Evolutionary conservation across 1,284 basidiomycete genomes (phyloP).

Genomic region (Cryptococcus jaspeensis): DNA sequence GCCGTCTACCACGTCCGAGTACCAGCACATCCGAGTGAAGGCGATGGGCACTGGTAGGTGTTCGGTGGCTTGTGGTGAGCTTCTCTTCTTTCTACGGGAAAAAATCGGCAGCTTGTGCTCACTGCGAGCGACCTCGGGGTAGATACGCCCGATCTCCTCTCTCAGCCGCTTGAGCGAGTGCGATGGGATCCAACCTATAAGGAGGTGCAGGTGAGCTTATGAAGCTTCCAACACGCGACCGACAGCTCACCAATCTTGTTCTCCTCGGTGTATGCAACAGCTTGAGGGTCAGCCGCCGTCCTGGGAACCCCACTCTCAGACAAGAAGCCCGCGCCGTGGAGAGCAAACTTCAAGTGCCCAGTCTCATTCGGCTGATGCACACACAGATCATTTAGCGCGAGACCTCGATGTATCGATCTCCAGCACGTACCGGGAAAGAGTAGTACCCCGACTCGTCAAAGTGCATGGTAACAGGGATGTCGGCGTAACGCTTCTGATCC

Average conservation of each 20-base stretch:
- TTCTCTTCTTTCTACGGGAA: not conserved
- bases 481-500: constrained; percentile 62
- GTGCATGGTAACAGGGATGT: constrained; percentile 68
- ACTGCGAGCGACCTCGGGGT: constrained; percentile 67
- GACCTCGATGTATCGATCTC: not conserved
- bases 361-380: constrained; percentile 66
- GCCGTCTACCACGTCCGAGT: constrained; percentile 56
- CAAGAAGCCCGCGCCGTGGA: constrained; percentile 67
- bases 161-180: constrained; percentile 58
- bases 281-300: constrained; percentile 36
- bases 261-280: constrained; percentile 20
- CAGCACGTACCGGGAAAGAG: constrained; percentile 66
- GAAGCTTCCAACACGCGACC: not conserved
- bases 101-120: not conserved
- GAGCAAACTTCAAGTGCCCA: constrained; percentile 69
- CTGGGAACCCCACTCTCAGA: constrained; percentile 41
- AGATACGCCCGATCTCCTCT: constrained; percentile 58
- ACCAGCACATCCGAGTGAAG: constrained; percentile 80
- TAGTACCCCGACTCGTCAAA: constrained; percentile 66
- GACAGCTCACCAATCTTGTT: constrained; percentile 18
- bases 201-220: too few species aligned
- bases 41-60: constrained; percentile 58
- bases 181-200: constrained; percentile 58
- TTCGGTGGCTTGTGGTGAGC: not conserved
- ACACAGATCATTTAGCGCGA: not conserved